Base-by-base conservation (phyloP, 352 stramenopile genomes). In the Globisporangium spiculum region DNA sequence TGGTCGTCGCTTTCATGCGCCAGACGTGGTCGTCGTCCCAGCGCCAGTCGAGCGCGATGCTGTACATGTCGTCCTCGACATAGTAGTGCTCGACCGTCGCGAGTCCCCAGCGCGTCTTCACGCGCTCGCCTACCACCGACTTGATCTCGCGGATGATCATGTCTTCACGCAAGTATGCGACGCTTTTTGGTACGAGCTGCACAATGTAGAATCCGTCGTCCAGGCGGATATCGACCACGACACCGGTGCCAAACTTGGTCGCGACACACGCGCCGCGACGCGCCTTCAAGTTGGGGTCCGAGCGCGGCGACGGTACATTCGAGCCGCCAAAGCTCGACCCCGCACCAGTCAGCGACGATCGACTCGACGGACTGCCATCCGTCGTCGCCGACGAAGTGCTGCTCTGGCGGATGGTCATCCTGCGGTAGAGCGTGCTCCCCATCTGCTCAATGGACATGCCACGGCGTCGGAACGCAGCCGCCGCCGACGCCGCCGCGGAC, bases 1-100 rank as follows among this genome's bases (percentile, higher is more conserved):
- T 95, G 57, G 85, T 93, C n/a, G 85, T 94, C 20, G 88, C 88
- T 67, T 93, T 95, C 88, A 95, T 95, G 68, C 86, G 84, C 85
- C 85, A 95, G 20, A 95, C 86, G 65, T 95, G 88, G 60, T 95
- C 86, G 41, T 95, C 86, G 66, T 95, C 88, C 88, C 88, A 95
- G 63, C 88, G 84, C 88, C 88, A 95, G 76, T 95, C 88, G 44
- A 95, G 72, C 41, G 88, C 88, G 63, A 95, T 93, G 71, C 78
- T 92, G 76, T 95, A 95, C 85, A 92, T 95, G 75, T 95, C 88
- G 36, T 93, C 85, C n/a, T 93, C 84, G 32, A 91, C 74, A 64
- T 91, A 93, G 71, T 95, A 95, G 65, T 90, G 75, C 74, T 95
- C 88, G 7, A 95, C 84, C 0, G 86, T 93, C 44, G 88, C 88